phyloP scores from a whole-genome alignment of 2,329 filamentous ascomycete species.

The Lachnellula hyalina region DNA sequence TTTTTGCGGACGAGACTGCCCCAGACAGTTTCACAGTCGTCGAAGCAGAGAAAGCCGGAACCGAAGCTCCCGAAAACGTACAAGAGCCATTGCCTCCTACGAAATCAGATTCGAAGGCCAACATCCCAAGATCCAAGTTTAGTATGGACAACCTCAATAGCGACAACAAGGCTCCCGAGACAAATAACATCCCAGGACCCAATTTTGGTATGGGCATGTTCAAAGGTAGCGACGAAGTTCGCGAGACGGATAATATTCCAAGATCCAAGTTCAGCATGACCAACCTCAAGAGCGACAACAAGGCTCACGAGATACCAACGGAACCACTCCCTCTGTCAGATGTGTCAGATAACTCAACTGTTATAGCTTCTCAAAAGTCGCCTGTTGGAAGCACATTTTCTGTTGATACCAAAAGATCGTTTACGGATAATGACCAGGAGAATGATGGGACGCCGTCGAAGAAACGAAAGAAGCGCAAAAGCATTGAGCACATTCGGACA shows the following conservation, averaged over 20 bases:
- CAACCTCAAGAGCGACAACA: constrained; percentile 13
- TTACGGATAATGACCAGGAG: constrained; percentile 21
- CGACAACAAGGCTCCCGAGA: too few relatives aligned
- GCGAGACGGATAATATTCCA: constrained; percentile 20
- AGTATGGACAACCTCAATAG: neutral
- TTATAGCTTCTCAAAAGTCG: constrained; percentile 19
- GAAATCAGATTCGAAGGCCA: neutral
- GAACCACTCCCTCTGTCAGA: constrained; percentile 6
- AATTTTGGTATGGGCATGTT: too few relatives aligned
- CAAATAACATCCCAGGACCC: too few relatives aligned
- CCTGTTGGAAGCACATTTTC: constrained; percentile 33
- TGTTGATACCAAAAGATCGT: constrained; percentile 20
- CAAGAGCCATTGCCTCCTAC: neutral
- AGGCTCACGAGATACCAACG: constrained; percentile 2
- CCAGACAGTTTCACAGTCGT: too few relatives aligned
- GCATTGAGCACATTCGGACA: constrained; percentile 50
- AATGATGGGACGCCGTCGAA: constrained; percentile 11
- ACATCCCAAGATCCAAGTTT: neutral
- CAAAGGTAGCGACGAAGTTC: constrained; percentile 1
- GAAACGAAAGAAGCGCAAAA: constrained; percentile 23
- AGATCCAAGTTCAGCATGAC: constrained; percentile 27
- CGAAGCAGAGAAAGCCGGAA: neutral
- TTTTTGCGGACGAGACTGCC: too few relatives aligned
- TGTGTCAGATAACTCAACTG: neutral
- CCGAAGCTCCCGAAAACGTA: neutral